Evolutionary conservation across 176 grass and related monocot genomes (phyloP).

Genomic region (sorghum (Sorghum bicolor)): Sorghum_bicolor_NCBIv3 NC_012874.2:1029001-1029500

Average conservation of each 20-base stretch:
- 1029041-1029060: not conserved
- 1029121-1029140: not conserved
- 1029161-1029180: not conserved
- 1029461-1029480: not conserved
- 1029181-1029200: not conserved
- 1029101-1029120: not conserved
- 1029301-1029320: not conserved
- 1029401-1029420: no score
- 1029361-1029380: no score
- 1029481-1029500: no score
- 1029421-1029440: not conserved
- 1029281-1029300: not conserved
- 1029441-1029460: not conserved
- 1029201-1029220: not conserved
- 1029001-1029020: not conserved
- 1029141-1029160: not conserved
- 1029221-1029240: not conserved
- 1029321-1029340: not conserved
- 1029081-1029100: not conserved
- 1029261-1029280: not conserved
- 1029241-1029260: not conserved
- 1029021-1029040: not conserved
- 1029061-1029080: not conserved
- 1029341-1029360: not conserved
- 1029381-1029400: no score